Percentiles rank a stretch among this genome's conserved stretches.
These are phyloP conservation scores for Ascochyta fabae DNA, from an alignment of 2,329 filamentous ascomycete genomes.

Conservation along the genomic window DNA sequence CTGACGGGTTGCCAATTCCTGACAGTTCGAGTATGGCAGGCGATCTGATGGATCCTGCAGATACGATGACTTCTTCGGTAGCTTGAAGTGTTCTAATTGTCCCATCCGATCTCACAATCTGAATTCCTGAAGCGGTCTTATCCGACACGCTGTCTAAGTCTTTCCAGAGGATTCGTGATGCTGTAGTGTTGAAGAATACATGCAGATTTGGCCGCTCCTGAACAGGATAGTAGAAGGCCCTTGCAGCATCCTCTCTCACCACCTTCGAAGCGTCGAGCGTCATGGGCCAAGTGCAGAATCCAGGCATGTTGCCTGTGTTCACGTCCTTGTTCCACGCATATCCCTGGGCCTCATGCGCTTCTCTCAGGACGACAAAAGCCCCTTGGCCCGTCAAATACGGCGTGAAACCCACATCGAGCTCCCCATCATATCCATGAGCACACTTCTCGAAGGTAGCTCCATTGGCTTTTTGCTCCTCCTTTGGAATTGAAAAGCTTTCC, in stretches of 20 bases:
- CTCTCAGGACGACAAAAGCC: constrained; percentile 42
- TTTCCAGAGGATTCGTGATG: constrained; percentile 50
- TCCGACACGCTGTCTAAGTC: neutral
- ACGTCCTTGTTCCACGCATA: constrained; percentile 51
- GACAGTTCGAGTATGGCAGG: constrained; percentile 46
- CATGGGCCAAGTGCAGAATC: constrained; percentile 52
- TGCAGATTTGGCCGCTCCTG: constrained; percentile 51
- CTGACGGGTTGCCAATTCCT: constrained; percentile 44
- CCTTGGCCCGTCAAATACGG: constrained; percentile 33
- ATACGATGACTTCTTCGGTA: constrained; percentile 43
- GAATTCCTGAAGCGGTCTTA: constrained; percentile 32
- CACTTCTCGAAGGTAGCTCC: constrained; percentile 35
- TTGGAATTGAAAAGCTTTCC: constrained; percentile 37
- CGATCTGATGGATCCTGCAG: constrained; percentile 45
- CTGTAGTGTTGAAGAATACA: constrained; percentile 53
- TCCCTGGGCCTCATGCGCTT: constrained; percentile 45
- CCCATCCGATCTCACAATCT: constrained; percentile 30
- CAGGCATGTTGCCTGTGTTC: constrained; percentile 54
- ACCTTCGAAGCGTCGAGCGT: constrained; percentile 50
- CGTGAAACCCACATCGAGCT: constrained; percentile 39
- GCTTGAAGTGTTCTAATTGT: constrained; percentile 25
- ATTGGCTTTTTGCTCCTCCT: constrained; percentile 16
- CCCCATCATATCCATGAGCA: constrained; percentile 32
- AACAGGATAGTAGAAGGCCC: constrained; percentile 57
- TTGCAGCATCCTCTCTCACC: constrained; percentile 55